Conservation (phyloP, 2,329 filamentous ascomycete genomes). For the Colletotrichum agaves region DNA sequence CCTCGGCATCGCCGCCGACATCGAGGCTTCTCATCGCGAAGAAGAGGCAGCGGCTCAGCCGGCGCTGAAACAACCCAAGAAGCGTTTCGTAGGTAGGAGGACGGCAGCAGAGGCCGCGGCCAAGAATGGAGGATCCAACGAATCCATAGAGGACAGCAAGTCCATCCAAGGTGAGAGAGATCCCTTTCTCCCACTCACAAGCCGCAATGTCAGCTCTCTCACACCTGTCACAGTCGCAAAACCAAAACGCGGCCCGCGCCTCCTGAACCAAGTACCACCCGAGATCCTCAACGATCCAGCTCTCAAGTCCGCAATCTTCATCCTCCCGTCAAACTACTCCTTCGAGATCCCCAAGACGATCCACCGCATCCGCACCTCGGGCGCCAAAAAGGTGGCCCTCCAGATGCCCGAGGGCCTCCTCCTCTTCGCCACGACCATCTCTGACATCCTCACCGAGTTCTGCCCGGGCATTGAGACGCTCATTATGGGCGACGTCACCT, state of each 20-base stretch:
- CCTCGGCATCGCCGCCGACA: constrained; percentile 74
- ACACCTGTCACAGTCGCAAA: constrained; percentile 66
- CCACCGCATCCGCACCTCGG: constrained; percentile 85
- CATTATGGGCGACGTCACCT: constrained; percentile 99
- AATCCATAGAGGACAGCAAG: constrained; percentile 66
- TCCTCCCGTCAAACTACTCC: constrained; percentile 95
- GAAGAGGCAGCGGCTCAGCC: constrained; percentile 49
- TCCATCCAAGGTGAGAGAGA: constrained; percentile 62
- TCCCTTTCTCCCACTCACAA: not conserved
- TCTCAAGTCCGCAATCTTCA: constrained; percentile 85
- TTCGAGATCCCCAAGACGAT: constrained; percentile 99
- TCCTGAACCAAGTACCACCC: constrained; percentile 90
- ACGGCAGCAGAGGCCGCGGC: constrained; percentile 68
- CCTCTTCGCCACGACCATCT: constrained; percentile 96
- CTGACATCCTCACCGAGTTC: constrained; percentile 94
- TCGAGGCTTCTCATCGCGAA: constrained; percentile 60
- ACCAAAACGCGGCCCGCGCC: constrained; percentile 77
- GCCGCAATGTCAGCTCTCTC: constrained; percentile 20
- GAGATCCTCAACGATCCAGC: constrained; percentile 87
- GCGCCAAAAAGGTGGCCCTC: constrained; percentile 86
- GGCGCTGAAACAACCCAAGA: constrained; percentile 79
- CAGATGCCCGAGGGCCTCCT: constrained; percentile 97
- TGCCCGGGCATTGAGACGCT: constrained; percentile 91
- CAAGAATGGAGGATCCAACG: constrained; percentile 49
- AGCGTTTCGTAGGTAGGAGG: constrained; percentile 88